Percentiles rank a stretch among this genome's conserved stretches.
phyloP scores from a whole-genome alignment of 2,329 filamentous ascomycete species.

The Gyromitra esculenta region DNA sequence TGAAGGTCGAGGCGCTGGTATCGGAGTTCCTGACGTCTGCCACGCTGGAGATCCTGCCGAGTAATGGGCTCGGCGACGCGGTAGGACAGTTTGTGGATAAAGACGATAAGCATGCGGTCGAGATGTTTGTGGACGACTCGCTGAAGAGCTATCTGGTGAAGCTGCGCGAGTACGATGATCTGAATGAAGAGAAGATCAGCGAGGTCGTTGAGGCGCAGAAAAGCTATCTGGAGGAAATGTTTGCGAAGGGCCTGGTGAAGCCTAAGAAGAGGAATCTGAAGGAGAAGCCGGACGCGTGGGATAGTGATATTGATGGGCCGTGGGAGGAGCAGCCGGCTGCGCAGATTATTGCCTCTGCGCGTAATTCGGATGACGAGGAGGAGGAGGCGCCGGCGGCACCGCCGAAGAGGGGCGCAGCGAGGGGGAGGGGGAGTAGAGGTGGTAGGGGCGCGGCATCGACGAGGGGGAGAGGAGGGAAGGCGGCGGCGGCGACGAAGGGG shows the following conservation, averaged over 20 bases:
- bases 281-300: conserved; percentile 82
- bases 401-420: conserved; percentile 59
- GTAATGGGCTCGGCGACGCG: conserved; percentile 91
- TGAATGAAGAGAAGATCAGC: conserved; percentile 75
- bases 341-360: conserved; percentile 63
- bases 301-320: conserved; percentile 84
- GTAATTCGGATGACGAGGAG: conserved; percentile 63
- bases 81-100: conserved; percentile 94
- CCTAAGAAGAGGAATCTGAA: conserved; percentile 70
- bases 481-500: conserved; percentile 58
- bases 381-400: conserved; percentile 58
- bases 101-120: conserved; percentile 78
- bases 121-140: conserved; percentile 74
- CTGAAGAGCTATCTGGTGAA: conserved; percentile 76
- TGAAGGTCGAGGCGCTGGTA: conserved; percentile 90
- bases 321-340: conserved; percentile 85
- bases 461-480: conserved; percentile 58
- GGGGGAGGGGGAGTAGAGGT: conserved; percentile 64
- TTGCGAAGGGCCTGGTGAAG: conserved; percentile 72
- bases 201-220: conserved; percentile 71
- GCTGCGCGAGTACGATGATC: conserved; percentile 72
- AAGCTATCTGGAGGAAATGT: conserved; percentile 74
- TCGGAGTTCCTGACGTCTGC: conserved; percentile 87
- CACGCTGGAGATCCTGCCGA: conserved; percentile 89
- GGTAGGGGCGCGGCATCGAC: conserved; percentile 61